Base-by-base conservation (phyloP, 495 filamentous ascomycete genomes). In the Penicillium argentinense region DNA sequence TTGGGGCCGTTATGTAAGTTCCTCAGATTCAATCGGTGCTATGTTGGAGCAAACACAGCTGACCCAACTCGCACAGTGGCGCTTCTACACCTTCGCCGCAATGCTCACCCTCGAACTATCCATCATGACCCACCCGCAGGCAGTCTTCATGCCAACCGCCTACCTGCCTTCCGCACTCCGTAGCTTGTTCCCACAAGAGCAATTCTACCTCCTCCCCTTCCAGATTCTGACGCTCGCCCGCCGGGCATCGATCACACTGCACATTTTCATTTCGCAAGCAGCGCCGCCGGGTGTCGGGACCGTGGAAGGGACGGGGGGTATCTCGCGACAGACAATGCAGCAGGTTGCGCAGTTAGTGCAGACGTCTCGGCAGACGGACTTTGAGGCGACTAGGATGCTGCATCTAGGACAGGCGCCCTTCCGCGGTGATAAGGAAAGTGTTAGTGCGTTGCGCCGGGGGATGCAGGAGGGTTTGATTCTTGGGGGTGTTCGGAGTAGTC, bases 221-320 rank as follows among this genome's bases (percentile, higher is more conserved):
- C 91, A 98, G 67, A 77, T 85, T 53, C 73, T 96, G 24, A 57
- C 75, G 11, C 75, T 98, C n/a, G 82, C 86, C 2, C 81, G 91
- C 24, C 91, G 86, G 63, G 63, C 86, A 13, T 77, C 80, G 6
- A 72, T 97, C 38, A 89, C 87, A n/a, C 56, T 91, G 14, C 91
- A 91, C 64, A 91, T 97, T 37, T 95, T 91, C 50, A 83, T 97
- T 45, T 85, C 83, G n/a, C 89, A 96, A 66, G 78, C 95, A 14
- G 61, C 69, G 1, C 73, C 73, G 8, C 55, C 64, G 2, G 42
- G 22, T 13, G 36, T 17, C 45, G 25, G 24, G 22, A 26, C 0
- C 6, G 28, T 27, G 23, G 11, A n/a, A 32, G 26, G 3, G 53
- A 53, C 26, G 64, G 60, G n/a, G 27, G 60, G 39, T 22, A 48